Conservation (phyloP, 495 filamentous ascomycete species). For the Penicillium lividum region DNA sequence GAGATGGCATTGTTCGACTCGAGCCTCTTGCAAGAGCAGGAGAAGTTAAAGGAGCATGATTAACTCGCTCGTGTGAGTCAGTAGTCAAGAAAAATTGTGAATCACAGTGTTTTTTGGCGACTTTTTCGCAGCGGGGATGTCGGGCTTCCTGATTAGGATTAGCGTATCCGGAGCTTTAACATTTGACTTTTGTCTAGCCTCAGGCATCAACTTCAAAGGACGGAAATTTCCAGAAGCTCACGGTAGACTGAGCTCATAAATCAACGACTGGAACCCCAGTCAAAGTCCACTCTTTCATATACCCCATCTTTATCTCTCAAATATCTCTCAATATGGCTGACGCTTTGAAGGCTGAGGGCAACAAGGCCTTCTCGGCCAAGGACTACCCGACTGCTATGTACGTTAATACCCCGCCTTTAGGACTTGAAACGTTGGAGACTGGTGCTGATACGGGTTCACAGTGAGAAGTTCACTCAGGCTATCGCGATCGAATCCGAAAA, state of each 20-base stretch:
- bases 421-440: slow-evolving; percentile 1
- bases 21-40: slow-evolving; percentile 29
- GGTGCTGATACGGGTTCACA: slow-evolving; percentile 35
- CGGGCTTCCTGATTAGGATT: slow-evolving; percentile 32
- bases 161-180: slow-evolving; percentile 28
- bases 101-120: slow-evolving; percentile 32
- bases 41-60: slow-evolving; percentile 27
- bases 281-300: slow-evolving; percentile 6
- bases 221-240: slow-evolving; percentile 56
- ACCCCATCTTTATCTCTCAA: slow-evolving; percentile 5
- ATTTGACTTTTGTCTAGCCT: slow-evolving; percentile 25
- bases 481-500: slow-evolving; percentile 86
- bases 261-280: slow-evolving; percentile 12
- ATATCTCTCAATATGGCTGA: slow-evolving; percentile 47
- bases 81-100: slow-evolving; percentile 26
- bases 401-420: slow-evolving; percentile 43
- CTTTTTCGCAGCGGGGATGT: slow-evolving; percentile 32
- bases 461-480: slow-evolving; percentile 91
- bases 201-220: slow-evolving; percentile 27
- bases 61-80: slow-evolving; percentile 11
- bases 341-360: slow-evolving; percentile 89
- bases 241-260: slow-evolving; percentile 25
- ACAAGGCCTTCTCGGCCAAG: slow-evolving; percentile 96
- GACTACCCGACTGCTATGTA: slow-evolving; percentile 96
- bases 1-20: slow-evolving; percentile 26